Conservation (phyloP, 768 basidiomycete species). For the Trametes cingulata region DNA sequence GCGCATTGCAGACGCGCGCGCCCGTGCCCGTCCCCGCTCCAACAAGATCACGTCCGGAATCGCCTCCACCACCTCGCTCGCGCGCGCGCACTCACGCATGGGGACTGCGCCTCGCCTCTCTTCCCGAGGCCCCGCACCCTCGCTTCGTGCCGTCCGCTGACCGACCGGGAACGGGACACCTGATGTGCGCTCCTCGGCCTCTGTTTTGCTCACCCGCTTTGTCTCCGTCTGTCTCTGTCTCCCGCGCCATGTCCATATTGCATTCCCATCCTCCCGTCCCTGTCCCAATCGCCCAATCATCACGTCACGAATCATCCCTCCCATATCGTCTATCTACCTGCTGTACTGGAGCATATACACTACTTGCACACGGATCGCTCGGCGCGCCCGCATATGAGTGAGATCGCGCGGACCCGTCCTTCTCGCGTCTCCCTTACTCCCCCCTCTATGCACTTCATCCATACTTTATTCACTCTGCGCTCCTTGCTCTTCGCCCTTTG, state of each 20-base stretch:
- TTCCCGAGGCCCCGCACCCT: neutral
- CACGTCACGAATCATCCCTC: conserved; percentile 1
- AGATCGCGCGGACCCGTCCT: conserved; percentile 6
- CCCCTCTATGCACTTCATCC: neutral
- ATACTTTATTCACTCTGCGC: neutral
- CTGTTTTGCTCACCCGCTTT: neutral
- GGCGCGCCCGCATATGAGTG: neutral
- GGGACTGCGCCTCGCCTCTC: neutral
- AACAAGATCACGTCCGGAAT: neutral
- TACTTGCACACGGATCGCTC: conserved; percentile 20
- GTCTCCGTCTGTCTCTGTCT: neutral
- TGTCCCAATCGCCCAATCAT: neutral
- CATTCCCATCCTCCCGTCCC: neutral
- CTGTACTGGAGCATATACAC: conserved; percentile 24
- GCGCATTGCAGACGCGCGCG: neutral
- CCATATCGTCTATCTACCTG: conserved; percentile 15
- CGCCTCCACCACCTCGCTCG: neutral
- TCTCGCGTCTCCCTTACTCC: neutral
- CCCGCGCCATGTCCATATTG: neutral
- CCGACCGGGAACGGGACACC: conserved; percentile 3
- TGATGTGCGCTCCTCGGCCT: conserved; percentile 12
- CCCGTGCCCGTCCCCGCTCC: conserved; percentile 2
- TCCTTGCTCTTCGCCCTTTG: too few relatives aligned
- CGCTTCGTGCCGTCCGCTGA: neutral
- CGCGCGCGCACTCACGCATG: neutral